Conservation (phyloP, 495 filamentous ascomycete genomes). For the Talaromyces stipitatus region DNA sequence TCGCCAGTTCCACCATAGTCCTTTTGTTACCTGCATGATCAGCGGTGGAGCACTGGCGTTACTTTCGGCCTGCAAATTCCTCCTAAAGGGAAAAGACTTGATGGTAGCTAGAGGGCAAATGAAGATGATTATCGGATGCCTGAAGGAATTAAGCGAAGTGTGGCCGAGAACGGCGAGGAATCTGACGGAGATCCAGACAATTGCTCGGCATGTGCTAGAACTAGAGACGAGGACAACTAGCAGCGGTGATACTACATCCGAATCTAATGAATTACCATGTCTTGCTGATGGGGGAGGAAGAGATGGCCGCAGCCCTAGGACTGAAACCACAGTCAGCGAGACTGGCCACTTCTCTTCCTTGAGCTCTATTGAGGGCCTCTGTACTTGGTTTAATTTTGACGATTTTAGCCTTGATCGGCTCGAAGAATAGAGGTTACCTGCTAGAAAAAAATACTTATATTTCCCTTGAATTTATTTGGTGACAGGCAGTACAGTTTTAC, state of each 20-base stretch:
- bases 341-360: slow-evolving; percentile 10
- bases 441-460: no score
- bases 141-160: slow-evolving; percentile 18
- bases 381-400: slow-evolving; percentile 18
- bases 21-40: slow-evolving; percentile 26
- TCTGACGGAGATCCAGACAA: slow-evolving; percentile 67
- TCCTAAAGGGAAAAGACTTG: slow-evolving; percentile 17
- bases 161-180: slow-evolving; percentile 51
- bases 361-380: slow-evolving; percentile 14
- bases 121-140: slow-evolving; percentile 24
- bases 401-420: no score
- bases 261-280: slow-evolving; percentile 3
- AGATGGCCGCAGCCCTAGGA: not conserved
- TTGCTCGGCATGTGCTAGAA: slow-evolving; percentile 48
- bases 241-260: slow-evolving; percentile 1
- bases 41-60: slow-evolving; percentile 20
- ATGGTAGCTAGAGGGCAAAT: slow-evolving; percentile 22
- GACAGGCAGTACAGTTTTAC: no score
- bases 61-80: slow-evolving; percentile 20
- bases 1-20: slow-evolving; percentile 16
- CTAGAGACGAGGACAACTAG: slow-evolving; percentile 3
- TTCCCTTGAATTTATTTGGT: no score
- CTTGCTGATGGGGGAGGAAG: slow-evolving; percentile 6
- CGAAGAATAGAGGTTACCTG: no score
- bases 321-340: slow-evolving; percentile 9